Conservation (phyloP, 306 rosid species). For the Sesbania bispinosa region DNA sequence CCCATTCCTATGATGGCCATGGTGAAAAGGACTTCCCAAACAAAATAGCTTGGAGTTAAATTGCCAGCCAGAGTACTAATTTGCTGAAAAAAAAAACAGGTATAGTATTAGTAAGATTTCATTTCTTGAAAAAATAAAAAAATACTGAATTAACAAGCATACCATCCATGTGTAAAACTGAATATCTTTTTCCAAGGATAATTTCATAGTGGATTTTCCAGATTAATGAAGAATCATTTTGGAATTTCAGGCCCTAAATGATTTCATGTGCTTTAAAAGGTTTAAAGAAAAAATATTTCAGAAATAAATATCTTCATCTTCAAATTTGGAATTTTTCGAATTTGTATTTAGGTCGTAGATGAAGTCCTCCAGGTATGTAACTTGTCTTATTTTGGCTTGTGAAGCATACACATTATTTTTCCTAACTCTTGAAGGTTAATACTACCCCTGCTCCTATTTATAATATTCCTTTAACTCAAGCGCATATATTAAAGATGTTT, state of each 20-base stretch:
- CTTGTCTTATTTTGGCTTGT: neutral
- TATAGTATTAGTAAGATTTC: conserved; percentile 16
- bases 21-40: conserved; percentile 70
- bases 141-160: neutral
- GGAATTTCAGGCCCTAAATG: neutral
- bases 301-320: too few relatives aligned
- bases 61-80: conserved; percentile 89
- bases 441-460: too few relatives aligned
- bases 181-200: neutral
- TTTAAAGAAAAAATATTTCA: neutral
- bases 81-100: conserved; percentile 55
- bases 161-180: neutral
- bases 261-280: neutral
- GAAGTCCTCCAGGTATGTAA: neutral
- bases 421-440: neutral
- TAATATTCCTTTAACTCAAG: too few relatives aligned
- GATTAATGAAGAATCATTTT: neutral
- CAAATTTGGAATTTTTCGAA: neutral
- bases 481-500: too few relatives aligned
- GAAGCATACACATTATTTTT: neutral
- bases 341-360: neutral
- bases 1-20: conserved; percentile 70
- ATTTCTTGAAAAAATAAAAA: neutral
- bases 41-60: conserved; percentile 65
- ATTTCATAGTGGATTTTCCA: neutral